These are phyloP conservation scores for Monilinia fructicola DNA, from an alignment of 2,329 filamentous ascomycete genomes.

Conservation along the genomic window DNA sequence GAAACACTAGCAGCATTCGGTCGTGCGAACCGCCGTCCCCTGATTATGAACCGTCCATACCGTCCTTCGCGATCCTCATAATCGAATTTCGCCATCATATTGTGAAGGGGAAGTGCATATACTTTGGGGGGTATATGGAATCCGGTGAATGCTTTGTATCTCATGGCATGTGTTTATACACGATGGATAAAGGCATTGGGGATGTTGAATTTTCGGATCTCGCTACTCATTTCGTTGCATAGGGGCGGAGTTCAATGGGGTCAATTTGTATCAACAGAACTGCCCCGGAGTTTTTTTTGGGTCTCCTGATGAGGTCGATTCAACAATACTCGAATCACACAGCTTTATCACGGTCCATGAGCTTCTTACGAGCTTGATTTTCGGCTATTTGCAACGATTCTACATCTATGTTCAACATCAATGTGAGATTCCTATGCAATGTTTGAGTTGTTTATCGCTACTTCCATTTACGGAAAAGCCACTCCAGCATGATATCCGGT, in stretches of 20 bases:
- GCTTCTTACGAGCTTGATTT: background rate
- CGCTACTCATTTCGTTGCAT: slow-evolving; percentile 19
- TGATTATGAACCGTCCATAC: slow-evolving; percentile 54
- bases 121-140: background rate
- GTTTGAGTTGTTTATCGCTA: background rate
- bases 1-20: slow-evolving; percentile 74
- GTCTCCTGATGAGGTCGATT: slow-evolving; percentile 12
- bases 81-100: background rate
- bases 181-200: background rate
- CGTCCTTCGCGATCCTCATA: slow-evolving; percentile 18
- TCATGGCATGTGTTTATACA: slow-evolving; percentile 12
- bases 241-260: slow-evolving; percentile 18
- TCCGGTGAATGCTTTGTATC: background rate
- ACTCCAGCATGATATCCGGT: background rate
- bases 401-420: background rate
- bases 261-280: slow-evolving; percentile 17
- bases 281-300: background rate
- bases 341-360: background rate
- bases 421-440: background rate
- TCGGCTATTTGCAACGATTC: background rate
- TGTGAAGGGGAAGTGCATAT: background rate
- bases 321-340: slow-evolving; percentile 10
- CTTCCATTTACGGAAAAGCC: background rate
- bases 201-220: background rate
- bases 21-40: slow-evolving; percentile 69